Evolutionary conservation across 805 yeast genomes (phyloP).

Genomic region (Starmera pachycereana): DNA sequence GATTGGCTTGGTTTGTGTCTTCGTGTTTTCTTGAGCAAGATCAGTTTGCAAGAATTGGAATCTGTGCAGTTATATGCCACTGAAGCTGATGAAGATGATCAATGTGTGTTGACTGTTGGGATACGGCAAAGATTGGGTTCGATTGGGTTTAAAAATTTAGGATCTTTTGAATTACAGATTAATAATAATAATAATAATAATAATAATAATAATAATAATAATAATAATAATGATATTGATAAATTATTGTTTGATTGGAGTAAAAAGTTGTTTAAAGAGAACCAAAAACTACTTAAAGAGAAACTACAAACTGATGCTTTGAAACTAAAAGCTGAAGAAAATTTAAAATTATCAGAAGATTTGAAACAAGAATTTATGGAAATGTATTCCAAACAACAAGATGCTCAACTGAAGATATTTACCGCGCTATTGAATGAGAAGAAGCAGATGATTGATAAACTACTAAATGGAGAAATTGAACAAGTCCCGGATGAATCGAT

Average conservation of each 20-base stretch:
- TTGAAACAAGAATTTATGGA: constrained; percentile 6
- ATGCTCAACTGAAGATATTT: constrained; percentile 9
- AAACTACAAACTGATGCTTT: not conserved
- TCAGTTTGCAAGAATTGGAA: not conserved
- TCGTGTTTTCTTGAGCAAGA: constrained; percentile 1
- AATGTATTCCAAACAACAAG: constrained; percentile 5
- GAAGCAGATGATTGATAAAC: constrained; percentile 8
- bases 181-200: no score
- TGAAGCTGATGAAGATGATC: not conserved
- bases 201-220: not conserved
- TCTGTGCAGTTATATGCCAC: constrained; percentile 2
- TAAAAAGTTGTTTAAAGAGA: not conserved
- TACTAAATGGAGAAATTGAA: constrained; percentile 10
- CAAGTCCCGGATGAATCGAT: constrained; percentile 13
- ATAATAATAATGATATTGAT: not conserved
- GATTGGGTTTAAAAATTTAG: constrained; percentile 2
- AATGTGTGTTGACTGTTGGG: not conserved
- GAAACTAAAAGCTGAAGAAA: not conserved
- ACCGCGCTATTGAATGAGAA: constrained; percentile 13
- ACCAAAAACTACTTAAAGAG: not conserved
- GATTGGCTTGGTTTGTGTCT: constrained; percentile 1
- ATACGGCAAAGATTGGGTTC: not conserved
- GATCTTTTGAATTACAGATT: not conserved
- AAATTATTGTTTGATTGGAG: not conserved
- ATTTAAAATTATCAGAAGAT: not conserved